Evolutionary conservation across 1,284 basidiomycete species (phyloP), one percentile per base, ranked within the genome.

Genomic region (Cutaneotrichosporon cavernicola): DNA sequence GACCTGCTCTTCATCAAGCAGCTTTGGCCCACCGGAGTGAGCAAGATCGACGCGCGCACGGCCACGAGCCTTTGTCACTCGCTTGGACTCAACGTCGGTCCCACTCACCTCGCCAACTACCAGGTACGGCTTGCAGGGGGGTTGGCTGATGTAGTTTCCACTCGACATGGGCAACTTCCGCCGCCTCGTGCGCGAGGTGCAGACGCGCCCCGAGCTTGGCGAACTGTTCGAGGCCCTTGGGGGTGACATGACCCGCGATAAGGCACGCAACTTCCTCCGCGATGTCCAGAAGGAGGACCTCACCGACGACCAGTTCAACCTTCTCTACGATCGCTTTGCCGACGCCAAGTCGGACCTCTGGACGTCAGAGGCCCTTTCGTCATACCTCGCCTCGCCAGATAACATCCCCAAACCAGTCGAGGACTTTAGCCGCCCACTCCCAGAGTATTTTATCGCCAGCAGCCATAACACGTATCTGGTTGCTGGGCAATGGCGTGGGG

Each of bases 381-480:
- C 87, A 2, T 96, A 92, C 82, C 85, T 95, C 13, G 83, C 88
- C 26, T 89, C 89, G 0, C 76, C 84, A 0, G 87, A 89, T 66
- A 91, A 91, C 70, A 80, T 85, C 80, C 84, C 66, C 72, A 83
- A 52, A 69, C 76, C 26, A 76, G 79, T 50, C 74, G 85, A 88
- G 58, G 86, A 91, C 65, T 87, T 97, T 92, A 89, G 88, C 0
- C 84, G 85, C 1, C 92, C 96, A 0, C 81, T 97, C 11, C 85
- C 87, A 6, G 90, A 97, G 65, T 98, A 98, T 77, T 97, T 86
- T 73, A 89, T 98, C 72, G 94, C 92, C 5, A 91, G 92, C 18
- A 96, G 92, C 36, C 97, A 99, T 76, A 99, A 99, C 73, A 99
- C 97, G 0, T 99, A 99, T 73, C 87, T 99, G 5, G 89, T 97